Conservation (phyloP, 495 filamentous ascomycete species). For the Aspergillus wentii region DNA sequence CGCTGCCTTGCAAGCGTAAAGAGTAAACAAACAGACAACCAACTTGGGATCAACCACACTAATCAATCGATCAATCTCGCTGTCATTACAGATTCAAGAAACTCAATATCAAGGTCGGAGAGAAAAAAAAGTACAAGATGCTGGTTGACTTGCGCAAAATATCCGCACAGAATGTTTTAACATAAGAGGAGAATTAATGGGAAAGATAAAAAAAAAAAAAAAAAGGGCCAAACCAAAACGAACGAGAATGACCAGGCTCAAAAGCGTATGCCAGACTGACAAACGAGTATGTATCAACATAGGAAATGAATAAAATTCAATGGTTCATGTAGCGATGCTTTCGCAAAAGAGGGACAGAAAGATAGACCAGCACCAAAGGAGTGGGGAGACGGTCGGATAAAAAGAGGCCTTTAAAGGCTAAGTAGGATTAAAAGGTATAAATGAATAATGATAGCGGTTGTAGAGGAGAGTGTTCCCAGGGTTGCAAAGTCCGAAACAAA, state of each 20-base stretch:
- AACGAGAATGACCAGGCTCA: slow-evolving; percentile 11
- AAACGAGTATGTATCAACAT: slow-evolving; percentile 12
- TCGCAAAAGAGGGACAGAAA: slow-evolving; percentile 10
- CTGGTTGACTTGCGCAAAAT: slow-evolving; percentile 1
- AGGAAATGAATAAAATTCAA: slow-evolving; percentile 12
- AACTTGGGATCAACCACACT: too few species aligned
- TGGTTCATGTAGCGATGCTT: slow-evolving; percentile 7
- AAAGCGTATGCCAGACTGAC: slow-evolving; percentile 7
- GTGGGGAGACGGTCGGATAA: slow-evolving; percentile 5
- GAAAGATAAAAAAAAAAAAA: slow-evolving; percentile 14
- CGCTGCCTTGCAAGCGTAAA: too few species aligned
- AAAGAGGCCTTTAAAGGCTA: neutral
- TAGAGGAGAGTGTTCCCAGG: slow-evolving; percentile 1
- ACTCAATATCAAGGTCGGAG: slow-evolving; percentile 7
- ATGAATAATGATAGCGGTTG: slow-evolving; percentile 1
- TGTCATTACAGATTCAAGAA: slow-evolving; percentile 13
- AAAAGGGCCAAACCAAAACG: slow-evolving; percentile 13
- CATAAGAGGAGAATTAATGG: slow-evolving; percentile 20
- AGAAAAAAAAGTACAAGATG: slow-evolving; percentile 9
- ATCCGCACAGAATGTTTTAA: slow-evolving; percentile 12
- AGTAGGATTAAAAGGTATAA: slow-evolving; percentile 6
- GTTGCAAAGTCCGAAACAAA: slow-evolving; percentile 1
- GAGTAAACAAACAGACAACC: too few species aligned
- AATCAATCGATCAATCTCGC: slow-evolving; percentile 8
- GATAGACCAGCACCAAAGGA: slow-evolving; percentile 9